Evolutionary conservation across 768 basidiomycete species (phyloP).

Genomic region (Arthromyces matolae): DNA sequence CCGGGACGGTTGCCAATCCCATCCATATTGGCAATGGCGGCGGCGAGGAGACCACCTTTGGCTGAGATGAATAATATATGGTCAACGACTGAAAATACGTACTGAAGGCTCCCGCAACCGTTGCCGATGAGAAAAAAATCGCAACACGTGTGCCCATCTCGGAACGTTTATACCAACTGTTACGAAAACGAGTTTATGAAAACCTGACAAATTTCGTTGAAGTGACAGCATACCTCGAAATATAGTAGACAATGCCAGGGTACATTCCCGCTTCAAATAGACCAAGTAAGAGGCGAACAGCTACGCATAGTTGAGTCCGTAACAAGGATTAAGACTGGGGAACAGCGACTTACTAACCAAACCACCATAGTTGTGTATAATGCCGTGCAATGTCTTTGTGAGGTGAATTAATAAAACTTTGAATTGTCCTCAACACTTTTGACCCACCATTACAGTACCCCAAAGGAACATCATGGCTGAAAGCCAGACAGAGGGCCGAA

Average conservation of each 20-base stretch:
- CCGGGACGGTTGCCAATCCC: slow-evolving; percentile 60
- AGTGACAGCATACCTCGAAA: slow-evolving; percentile 44
- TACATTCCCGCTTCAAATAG: slow-evolving; percentile 56
- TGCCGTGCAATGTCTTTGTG: slow-evolving; percentile 57
- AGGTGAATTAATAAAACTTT: background rate
- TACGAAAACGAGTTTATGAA: background rate
- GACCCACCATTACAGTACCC: slow-evolving; percentile 45
- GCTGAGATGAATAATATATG: background rate
- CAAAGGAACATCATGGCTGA: slow-evolving; percentile 46
- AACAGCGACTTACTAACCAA: slow-evolving; percentile 46
- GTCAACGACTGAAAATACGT: slow-evolving; percentile 10
- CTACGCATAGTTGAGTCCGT: slow-evolving; percentile 29
- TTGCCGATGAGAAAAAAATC: slow-evolving; percentile 77
- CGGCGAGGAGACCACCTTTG: slow-evolving; percentile 66
- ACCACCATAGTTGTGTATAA: slow-evolving; percentile 56
- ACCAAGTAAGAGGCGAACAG: slow-evolving; percentile 61
- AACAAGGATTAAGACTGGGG: background rate
- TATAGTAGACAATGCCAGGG: slow-evolving; percentile 59
- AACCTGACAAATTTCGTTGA: background rate
- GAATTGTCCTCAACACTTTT: too few species aligned
- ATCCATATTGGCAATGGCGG: slow-evolving; percentile 67
- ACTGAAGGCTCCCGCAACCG: slow-evolving; percentile 76
- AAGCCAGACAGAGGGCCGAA: slow-evolving; percentile 68
- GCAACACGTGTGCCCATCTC: slow-evolving; percentile 73
- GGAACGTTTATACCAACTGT: slow-evolving; percentile 75